Conservation (phyloP, 2,329 filamentous ascomycete genomes). For the Fusarium goolgardi region DNA sequence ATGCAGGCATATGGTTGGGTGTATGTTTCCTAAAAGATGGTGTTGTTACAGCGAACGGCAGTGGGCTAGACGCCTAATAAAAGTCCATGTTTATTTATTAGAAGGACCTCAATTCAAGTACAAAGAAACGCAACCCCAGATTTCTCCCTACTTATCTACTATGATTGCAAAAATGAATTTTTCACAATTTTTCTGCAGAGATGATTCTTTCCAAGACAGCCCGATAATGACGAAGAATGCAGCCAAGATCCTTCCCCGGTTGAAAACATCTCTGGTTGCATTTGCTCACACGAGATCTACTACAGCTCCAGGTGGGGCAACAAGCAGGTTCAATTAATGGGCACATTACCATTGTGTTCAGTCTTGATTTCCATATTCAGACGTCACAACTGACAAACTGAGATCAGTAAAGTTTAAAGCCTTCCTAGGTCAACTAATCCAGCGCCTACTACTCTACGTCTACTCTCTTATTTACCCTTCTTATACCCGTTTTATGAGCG, state of each 20-base stretch:
- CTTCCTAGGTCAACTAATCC: too few relatives aligned
- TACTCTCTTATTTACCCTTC: neutral
- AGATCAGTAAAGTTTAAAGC: neutral
- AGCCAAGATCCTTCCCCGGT: neutral
- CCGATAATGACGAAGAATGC: neutral
- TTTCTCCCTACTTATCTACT: too few relatives aligned
- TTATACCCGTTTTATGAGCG: neutral
- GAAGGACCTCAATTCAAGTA: neutral
- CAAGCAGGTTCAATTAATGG: neutral
- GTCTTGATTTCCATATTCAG: neutral
- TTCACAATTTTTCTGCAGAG: neutral
- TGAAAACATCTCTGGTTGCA: neutral
- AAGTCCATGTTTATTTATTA: neutral
- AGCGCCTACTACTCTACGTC: too few relatives aligned
- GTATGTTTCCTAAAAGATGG: conserved; percentile 20
- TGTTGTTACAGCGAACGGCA: conserved; percentile 17
- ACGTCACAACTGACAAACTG: neutral
- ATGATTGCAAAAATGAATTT: too few relatives aligned
- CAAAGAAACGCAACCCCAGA: neutral
- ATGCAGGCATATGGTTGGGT: conserved; percentile 10
- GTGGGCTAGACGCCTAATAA: neutral
- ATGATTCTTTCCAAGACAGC: neutral
- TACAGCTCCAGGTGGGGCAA: conserved; percentile 1
- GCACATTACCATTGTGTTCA: neutral
- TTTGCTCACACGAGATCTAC: conserved; percentile 17